Base-by-base conservation (phyloP, 108 stramenopile species). In the Cyclostephanos invisitatus region DNA sequence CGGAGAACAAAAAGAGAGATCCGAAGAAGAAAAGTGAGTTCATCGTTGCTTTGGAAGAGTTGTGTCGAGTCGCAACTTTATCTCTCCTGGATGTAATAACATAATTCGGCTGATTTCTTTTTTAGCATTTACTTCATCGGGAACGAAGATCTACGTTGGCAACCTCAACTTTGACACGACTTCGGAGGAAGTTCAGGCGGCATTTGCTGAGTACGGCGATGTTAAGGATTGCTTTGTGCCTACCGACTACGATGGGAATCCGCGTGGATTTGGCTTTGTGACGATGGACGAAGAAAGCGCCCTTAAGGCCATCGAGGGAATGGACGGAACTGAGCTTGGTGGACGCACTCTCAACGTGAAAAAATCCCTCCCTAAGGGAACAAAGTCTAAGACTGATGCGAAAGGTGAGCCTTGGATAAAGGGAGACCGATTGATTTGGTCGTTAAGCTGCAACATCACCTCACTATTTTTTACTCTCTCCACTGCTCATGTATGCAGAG, bases 261-360 rank as follows among this genome's bases (percentile, higher is more conserved):
- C 90, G 36, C 89, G 95, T 68, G 95, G 90, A 65, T 96, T 96
- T 64, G 92, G 86, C 22, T 96, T 96, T 63, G 86, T 93, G 20
- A 87, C 87, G 15, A 68, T 96, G 53, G 81, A 83, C 25, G 84
- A 89, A 55, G 90, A 83, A 25, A 86, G 67, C 44, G 96, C 92
- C 5, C 84, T 90, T 58, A 84, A 84, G 64, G 93, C 93, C 35
- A 96, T 96, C 76, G 82, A 86, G 62, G 86, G 87, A 69, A 73
- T 96, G 86, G 91, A 96, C 64, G 87, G 90, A 32, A 65, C 84
- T 44, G 88, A 94, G 55, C 80, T 94, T 64, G 96, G 94, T 58
- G 91, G 92, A 22, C 84, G 96, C 37, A 90, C 89, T 40, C 85
- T 96, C 59, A 89, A 86, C 73, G 96, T 96, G 56, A 96, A 96